Evolutionary conservation across 768 basidiomycete species (phyloP).

Genomic region (Collybia sordida): DNA sequence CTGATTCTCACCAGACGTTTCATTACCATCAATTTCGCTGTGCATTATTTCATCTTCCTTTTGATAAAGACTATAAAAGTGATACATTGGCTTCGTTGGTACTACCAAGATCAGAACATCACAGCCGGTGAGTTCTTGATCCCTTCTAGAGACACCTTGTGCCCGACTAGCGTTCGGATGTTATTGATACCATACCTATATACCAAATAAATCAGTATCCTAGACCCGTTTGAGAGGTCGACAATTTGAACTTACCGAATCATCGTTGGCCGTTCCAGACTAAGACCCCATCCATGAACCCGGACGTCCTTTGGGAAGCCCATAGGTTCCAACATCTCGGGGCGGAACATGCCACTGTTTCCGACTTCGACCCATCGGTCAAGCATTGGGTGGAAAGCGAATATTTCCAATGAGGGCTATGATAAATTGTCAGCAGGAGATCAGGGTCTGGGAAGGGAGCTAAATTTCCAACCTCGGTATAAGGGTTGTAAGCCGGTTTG

Average conservation of each 20-base stretch:
- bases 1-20: slow-evolving; percentile 28
- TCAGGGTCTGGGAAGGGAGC: background rate
- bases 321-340: slow-evolving; percentile 99
- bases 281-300: slow-evolving; percentile 96
- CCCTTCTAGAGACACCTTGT: slow-evolving; percentile 90
- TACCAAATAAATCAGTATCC: background rate
- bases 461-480: slow-evolving; percentile 74
- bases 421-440: slow-evolving; percentile 5
- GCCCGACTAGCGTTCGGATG: slow-evolving; percentile 94
- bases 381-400: slow-evolving; percentile 94
- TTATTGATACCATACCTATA: slow-evolving; percentile 94
- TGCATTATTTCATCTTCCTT: slow-evolving; percentile 5
- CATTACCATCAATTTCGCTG: slow-evolving; percentile 5
- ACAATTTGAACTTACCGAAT: slow-evolving; percentile 66
- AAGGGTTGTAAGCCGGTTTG: slow-evolving; percentile 99
- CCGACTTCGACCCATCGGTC: slow-evolving; percentile 97
- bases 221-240: background rate
- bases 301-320: slow-evolving; percentile 95
- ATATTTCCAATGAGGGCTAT: slow-evolving; percentile 95
- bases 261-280: slow-evolving; percentile 96
- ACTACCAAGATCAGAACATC: slow-evolving; percentile 60
- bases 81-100: background rate
- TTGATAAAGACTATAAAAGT: background rate
- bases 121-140: slow-evolving; percentile 91
- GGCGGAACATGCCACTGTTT: slow-evolving; percentile 99